Conservation (phyloP, 139 green algal genomes). For the Astrephomene gubernaculifera region DNA sequence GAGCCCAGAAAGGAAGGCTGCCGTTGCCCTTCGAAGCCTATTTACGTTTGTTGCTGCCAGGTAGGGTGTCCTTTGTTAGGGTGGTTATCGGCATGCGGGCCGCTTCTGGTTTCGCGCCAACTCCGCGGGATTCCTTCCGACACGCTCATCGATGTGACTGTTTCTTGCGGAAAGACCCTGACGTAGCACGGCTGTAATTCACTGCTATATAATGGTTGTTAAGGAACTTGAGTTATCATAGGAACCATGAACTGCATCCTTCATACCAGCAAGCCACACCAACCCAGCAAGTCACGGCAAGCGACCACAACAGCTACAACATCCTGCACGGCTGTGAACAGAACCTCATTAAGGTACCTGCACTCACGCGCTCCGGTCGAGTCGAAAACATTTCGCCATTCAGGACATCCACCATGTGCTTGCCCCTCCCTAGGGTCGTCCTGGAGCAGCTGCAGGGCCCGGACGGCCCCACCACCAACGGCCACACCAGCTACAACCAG, state of each 20-base stretch:
- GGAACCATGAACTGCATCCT: not conserved
- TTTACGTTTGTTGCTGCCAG: constrained; percentile 35
- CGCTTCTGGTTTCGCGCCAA: too few relatives aligned
- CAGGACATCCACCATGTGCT: not conserved
- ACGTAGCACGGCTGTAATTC: not conserved
- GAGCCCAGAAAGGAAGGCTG: not conserved
- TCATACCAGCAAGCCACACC: not conserved
- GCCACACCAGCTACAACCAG: constrained; percentile 28
- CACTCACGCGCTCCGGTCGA: not conserved
- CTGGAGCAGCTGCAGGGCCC: constrained; percentile 37
- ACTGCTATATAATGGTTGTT: not conserved
- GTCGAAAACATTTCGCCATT: not conserved
- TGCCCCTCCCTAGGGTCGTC: constrained; percentile 2
- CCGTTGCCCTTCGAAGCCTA: not conserved
- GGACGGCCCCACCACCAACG: not conserved
- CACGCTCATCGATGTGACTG: not conserved
- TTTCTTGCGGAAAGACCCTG: not conserved
- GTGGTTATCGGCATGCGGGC: too few relatives aligned
- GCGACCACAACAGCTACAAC: not conserved
- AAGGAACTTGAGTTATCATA: not conserved
- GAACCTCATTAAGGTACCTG: not conserved
- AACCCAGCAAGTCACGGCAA: not conserved
- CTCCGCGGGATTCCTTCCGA: too few relatives aligned
- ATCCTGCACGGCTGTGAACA: not conserved
- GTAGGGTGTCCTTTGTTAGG: not conserved